Base-by-base conservation (phyloP, 305 asterid species). In the Solanum aculeatissimum region DNA sequence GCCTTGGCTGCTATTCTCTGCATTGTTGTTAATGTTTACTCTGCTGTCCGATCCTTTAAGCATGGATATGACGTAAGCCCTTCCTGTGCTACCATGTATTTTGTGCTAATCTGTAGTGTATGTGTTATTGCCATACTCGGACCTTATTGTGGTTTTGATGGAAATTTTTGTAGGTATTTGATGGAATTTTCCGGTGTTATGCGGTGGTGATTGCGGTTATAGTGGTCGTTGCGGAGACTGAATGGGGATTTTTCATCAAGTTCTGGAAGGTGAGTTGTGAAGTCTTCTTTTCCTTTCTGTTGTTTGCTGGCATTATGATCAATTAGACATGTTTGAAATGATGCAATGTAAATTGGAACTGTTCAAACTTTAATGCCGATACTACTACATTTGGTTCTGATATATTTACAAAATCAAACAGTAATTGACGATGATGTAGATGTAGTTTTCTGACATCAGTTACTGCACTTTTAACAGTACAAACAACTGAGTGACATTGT, bases 111-210 rank as follows among this genome's bases (percentile, higher is more conserved):
- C 2, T 23, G 65, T 51, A 2, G 54, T 77, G 70, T 35, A 0
- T 49, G 23, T 18, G 74, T 13, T 35, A 57, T 6, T 62, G 55
- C 49, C 42, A 38, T 80, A 83, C 40, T 63, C 19, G 70, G 40
- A 13, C 40, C 10, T 32, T 53, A 4, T 27, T 53, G 72, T 83
- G 15, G 21, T 85, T 84, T 53, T 62, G 49, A 83, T 72, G 83
- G 55, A 80, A 32, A 53, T 19, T 72, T 29, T 27, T 85, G 88
- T 74, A 97, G 98, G 89, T 94, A 88, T 97, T 95, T 86, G 97
- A 94, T 91, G 99, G 98, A 68, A 93, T 95, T 84, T 97, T 97
- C 88, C 96, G 98, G 88, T 97, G 98, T 85, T 97, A 95, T 69
- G 96, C 98, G 16, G 98, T 93, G 82, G 82, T 91, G 85, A 84